phyloP scores from a whole-genome alignment of 768 basidiomycete species.

The Naganishia vishniacii region DNA sequence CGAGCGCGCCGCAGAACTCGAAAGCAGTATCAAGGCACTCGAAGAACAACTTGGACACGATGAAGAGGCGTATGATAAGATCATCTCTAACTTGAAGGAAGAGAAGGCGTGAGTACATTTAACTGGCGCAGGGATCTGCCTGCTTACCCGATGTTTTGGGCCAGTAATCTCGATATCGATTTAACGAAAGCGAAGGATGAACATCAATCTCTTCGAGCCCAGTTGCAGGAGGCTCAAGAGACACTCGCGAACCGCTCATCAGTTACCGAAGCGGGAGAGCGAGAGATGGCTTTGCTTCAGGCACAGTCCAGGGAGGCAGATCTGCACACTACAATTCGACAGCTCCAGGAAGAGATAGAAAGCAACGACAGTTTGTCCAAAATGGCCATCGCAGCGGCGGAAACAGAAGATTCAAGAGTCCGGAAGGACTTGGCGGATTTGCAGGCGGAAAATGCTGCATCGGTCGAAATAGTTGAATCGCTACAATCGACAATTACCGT shows the following conservation, averaged over 20 bases:
- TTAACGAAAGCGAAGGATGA: background rate
- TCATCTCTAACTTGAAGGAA: background rate
- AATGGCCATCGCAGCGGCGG: background rate
- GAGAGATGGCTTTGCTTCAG: constrained; percentile 37
- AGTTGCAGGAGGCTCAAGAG: constrained; percentile 31
- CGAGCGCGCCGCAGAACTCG: background rate
- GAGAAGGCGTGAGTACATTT: background rate
- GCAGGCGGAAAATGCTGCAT: background rate
- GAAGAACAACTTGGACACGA: constrained; percentile 16
- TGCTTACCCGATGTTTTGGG: background rate
- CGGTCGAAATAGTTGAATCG: background rate
- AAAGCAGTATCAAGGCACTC: constrained; percentile 13
- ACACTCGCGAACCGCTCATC: constrained; percentile 39
- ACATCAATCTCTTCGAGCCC: constrained; percentile 24
- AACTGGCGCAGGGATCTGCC: background rate
- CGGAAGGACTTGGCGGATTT: background rate
- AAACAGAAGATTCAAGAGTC: background rate
- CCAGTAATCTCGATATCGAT: constrained; percentile 7
- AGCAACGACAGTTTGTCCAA: background rate
- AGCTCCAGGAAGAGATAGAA: constrained; percentile 1
- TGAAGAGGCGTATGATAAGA: constrained; percentile 18
- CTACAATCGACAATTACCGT: background rate
- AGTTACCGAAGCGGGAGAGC: constrained; percentile 36
- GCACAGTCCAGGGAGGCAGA: constrained; percentile 26
- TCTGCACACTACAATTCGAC: background rate